Conservation (phyloP, 179 eudicot genomes). For the Nepenthes alata region DNA sequence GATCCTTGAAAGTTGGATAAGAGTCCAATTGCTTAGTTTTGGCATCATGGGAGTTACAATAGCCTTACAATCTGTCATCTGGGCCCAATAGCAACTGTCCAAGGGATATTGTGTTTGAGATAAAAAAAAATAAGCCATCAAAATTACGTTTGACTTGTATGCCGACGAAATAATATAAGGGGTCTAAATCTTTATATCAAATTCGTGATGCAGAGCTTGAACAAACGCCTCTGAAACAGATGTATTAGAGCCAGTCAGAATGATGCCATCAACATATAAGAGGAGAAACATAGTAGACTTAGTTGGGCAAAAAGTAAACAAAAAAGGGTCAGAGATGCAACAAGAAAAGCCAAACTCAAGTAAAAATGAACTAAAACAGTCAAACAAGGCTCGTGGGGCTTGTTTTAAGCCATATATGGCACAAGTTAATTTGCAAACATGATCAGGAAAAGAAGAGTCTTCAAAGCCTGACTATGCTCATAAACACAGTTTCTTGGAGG, state of each 20-base stretch:
- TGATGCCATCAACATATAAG: conserved; percentile 6
- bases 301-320: background rate
- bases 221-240: background rate
- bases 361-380: background rate
- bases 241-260: background rate
- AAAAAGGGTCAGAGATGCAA: background rate
- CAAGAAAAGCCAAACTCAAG: background rate
- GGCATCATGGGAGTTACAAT: no score
- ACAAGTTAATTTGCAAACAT: background rate
- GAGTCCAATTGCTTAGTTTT: no score
- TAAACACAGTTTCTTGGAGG: background rate
- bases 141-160: background rate
- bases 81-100: no score
- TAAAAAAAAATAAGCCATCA: background rate
- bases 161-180: background rate
- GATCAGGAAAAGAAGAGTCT: background rate
- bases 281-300: background rate
- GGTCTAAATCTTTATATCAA: conserved; percentile 2
- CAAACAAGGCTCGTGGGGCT: conserved; percentile 1
- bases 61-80: no score
- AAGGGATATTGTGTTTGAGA: no score
- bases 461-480: background rate
- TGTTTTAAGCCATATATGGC: background rate
- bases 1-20: no score
- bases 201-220: background rate